Conservation (phyloP, 345 rosid genomes). For the Brassica incana region DNA sequence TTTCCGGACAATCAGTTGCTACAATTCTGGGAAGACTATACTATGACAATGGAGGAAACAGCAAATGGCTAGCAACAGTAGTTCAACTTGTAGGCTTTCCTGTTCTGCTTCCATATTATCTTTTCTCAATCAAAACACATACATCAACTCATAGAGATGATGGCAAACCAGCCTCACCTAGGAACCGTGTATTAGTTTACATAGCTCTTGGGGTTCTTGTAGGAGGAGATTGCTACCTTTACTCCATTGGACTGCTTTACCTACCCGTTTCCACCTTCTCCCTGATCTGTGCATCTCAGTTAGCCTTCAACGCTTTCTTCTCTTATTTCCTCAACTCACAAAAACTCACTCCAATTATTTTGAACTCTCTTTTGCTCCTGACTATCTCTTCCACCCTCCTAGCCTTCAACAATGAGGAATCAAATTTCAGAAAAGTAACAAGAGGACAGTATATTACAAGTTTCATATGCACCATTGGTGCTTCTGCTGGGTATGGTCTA, state of each 20-base stretch:
- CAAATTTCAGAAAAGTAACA: conserved; percentile 14
- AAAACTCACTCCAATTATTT: conserved; percentile 49
- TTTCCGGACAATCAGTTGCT: conserved; percentile 51
- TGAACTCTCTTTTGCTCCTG: conserved; percentile 55
- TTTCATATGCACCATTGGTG: conserved; percentile 46
- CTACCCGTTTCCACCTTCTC: conserved; percentile 57
- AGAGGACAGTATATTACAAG: conserved; percentile 41
- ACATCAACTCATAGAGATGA: background rate
- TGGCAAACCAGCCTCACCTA: conserved; percentile 16
- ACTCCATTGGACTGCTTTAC: conserved; percentile 52
- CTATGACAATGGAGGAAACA: conserved; percentile 56
- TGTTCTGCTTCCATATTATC: conserved; percentile 50
- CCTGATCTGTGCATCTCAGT: conserved; percentile 45
- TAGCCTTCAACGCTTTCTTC: conserved; percentile 59
- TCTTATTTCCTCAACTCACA: conserved; percentile 53
- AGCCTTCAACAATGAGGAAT: conserved; percentile 39
- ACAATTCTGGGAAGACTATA: conserved; percentile 52
- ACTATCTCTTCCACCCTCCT: conserved; percentile 59
- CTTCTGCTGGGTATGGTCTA: conserved; percentile 53
- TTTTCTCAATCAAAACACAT: conserved; percentile 27
- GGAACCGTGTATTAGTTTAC: conserved; percentile 37
- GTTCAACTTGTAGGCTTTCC: conserved; percentile 56
- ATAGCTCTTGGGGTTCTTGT: conserved; percentile 45
- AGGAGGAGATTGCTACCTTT: conserved; percentile 40
- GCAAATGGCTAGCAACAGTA: conserved; percentile 57